These are phyloP conservation scores for Kluyveromyces siamensis DNA, from an alignment of 805 yeast genomes.

Conservation along the genomic window DNA sequence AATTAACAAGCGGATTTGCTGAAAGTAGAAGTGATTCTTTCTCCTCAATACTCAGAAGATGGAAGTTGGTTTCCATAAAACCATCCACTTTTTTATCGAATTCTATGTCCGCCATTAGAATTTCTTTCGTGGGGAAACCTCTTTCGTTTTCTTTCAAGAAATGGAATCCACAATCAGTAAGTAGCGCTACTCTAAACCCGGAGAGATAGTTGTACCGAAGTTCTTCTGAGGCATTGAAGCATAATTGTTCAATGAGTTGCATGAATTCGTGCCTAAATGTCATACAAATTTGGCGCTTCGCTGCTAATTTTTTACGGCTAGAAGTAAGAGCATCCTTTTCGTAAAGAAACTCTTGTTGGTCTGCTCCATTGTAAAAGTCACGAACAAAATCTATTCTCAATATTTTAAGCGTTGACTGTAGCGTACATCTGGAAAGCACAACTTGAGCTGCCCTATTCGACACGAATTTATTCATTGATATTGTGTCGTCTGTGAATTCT, in stretches of 20 bases:
- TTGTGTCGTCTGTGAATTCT: neutral
- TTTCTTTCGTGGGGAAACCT: conserved; percentile 1
- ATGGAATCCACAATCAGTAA: conserved; percentile 1
- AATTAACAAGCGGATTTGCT: neutral
- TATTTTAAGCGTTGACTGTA: neutral
- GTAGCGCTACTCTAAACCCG: conserved; percentile 1
- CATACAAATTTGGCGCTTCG: neutral
- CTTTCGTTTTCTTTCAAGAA: conserved; percentile 2
- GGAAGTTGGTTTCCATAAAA: neutral
- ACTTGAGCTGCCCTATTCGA: neutral
- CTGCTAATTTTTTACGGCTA: neutral
- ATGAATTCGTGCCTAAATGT: neutral
- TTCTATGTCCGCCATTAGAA: neutral
- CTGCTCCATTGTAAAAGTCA: neutral
- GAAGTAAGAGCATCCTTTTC: neutral
- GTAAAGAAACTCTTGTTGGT: conserved; percentile 1
- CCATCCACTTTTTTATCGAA: neutral
- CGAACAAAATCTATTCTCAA: conserved; percentile 1
- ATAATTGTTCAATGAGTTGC: neutral
- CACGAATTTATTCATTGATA: neutral
- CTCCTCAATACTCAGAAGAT: neutral
- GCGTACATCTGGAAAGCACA: neutral
- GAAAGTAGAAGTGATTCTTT: conserved; percentile 1
- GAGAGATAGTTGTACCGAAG: conserved; percentile 1
- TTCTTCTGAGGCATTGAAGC: neutral